Evolutionary conservation across 108 stramenopile genomes (phyloP), one percentile per base, ranked within the genome.

Genomic region (Chaetoceros tenuissimus): DNA sequence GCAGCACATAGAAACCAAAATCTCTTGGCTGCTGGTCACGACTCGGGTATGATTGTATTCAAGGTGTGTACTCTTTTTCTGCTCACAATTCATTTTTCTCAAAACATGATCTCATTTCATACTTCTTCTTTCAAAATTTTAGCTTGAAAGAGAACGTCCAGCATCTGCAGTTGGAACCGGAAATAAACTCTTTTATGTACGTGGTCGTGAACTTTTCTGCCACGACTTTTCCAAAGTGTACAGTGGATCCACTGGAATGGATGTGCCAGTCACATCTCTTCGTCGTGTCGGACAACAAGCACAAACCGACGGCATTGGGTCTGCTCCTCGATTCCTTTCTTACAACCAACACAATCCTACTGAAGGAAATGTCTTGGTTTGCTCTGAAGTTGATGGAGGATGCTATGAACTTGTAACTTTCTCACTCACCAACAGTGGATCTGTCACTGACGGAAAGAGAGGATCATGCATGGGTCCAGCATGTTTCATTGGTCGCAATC

Each of bases 11-110:
- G 82, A 8, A 69, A 73, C 26, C 95, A 97, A 68, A 98, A 98
- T 75, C 80, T 99, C 29, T 79, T 99, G 51, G 98, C 98, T 1
- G 98, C 98, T 16, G 98, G 98, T 34, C 98, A 99, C 71, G 98
- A 99, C 78, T 87, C 84, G 29, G 98, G 98, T 66, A 96, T 99
- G 96, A 92, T 97, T 66, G 98, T 99, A 21, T 99, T 99, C 81
- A 99, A 99, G 34, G 34, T 40, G 13, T 10, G 34, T 40, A 13
- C n/a, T n/a, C n/a, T n/a, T n/a, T n/a, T n/a, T n/a, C n/a, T n/a
- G n/a, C n/a, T n/a, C n/a, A n/a, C n/a, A n/a, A n/a, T n/a, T n/a
- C n/a, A n/a, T n/a, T n/a, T n/a, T n/a, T n/a, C n/a, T n/a, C 34
- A 40, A 40, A 10, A 40, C 34, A 40, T 40, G 8, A 40, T 40